These are phyloP conservation scores for Moniliophthora roreri DNA, from an alignment of 1,284 basidiomycete species.

Conservation along the genomic window DNA sequence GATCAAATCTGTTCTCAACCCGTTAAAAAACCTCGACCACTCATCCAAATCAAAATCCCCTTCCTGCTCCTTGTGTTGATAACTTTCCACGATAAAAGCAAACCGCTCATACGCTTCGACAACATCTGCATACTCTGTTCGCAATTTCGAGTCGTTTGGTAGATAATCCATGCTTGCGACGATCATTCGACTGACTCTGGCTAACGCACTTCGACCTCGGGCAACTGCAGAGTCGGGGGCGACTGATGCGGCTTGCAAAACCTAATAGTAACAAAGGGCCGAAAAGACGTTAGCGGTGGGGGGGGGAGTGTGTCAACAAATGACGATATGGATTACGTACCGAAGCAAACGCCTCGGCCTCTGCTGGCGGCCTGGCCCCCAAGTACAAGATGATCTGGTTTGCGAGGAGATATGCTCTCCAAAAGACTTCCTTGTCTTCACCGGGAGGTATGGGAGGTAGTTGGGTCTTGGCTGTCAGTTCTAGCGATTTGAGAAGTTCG, in stretches of 20 bases:
- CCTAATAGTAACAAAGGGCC: not conserved
- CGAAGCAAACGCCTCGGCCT: slow-evolving; percentile 9
- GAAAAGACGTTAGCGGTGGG: not conserved
- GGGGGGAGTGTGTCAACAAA: too few species aligned
- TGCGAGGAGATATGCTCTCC: slow-evolving; percentile 11
- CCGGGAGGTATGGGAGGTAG: slow-evolving; percentile 10
- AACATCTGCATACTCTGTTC: slow-evolving; percentile 1
- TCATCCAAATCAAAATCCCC: slow-evolving; percentile 4
- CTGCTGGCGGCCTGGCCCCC: slow-evolving; percentile 11
- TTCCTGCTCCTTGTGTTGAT: not conserved
- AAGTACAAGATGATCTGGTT: slow-evolving; percentile 15
- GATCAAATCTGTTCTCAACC: slow-evolving; percentile 10
- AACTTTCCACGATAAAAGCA: not conserved
- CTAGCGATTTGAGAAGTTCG: slow-evolving; percentile 8
- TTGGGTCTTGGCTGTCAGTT: slow-evolving; percentile 7
- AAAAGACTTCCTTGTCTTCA: slow-evolving; percentile 10
- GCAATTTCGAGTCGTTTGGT: not conserved
- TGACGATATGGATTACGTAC: too few species aligned
- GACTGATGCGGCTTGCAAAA: slow-evolving; percentile 9
- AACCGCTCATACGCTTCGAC: not conserved
- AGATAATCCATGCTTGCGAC: slow-evolving; percentile 6
- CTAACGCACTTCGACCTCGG: slow-evolving; percentile 4
- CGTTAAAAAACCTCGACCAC: slow-evolving; percentile 10
- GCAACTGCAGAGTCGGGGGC: slow-evolving; percentile 6
- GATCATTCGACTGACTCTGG: slow-evolving; percentile 5